Percentiles rank a stretch among this genome's conserved stretches.
These are phyloP conservation scores for Cryoendolithus antarcticus DNA, from an alignment of 2,329 filamentous ascomycete genomes.

Conservation along the genomic window DNA sequence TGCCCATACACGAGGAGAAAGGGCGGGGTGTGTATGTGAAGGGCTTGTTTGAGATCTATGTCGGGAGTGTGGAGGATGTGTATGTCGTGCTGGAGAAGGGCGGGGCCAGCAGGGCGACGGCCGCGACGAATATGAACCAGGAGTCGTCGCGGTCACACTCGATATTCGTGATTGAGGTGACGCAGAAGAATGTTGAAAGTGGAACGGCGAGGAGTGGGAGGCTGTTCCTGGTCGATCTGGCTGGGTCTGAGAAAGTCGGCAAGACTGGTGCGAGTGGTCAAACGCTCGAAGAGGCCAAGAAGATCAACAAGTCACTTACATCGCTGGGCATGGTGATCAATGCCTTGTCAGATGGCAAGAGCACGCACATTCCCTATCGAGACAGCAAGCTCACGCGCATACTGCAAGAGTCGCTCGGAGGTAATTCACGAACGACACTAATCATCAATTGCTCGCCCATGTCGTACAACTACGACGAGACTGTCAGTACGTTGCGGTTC, in stretches of 20 bases:
- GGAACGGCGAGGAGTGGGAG: constrained; percentile 93
- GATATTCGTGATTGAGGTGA: constrained; percentile 93
- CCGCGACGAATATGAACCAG: constrained; percentile 97
- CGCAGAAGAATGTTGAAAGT: constrained; percentile 94
- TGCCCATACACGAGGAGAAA: constrained; percentile 97
- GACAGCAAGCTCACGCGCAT: constrained; percentile 97
- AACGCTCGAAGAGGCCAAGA: constrained; percentile 95
- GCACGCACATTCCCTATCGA: constrained; percentile 87
- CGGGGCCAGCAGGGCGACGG: constrained; percentile 78
- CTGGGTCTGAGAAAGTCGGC: constrained; percentile 95
- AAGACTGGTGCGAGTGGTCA: constrained; percentile 97
- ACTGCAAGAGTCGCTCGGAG: constrained; percentile 89
- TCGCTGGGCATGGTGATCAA: constrained; percentile 99
- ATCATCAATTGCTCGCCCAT: constrained; percentile 99
- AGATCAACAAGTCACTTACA: constrained; percentile 99
- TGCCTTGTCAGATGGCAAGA: constrained; percentile 91
- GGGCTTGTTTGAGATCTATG: constrained; percentile 85
- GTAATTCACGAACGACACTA: constrained; percentile 94
- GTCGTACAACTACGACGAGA: constrained; percentile 96
- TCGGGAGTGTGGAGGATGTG: constrained; percentile 88
- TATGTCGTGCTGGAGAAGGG: constrained; percentile 94
- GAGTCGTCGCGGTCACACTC: constrained; percentile 97
- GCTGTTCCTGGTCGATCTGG: constrained; percentile 93
- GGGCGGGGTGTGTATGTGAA: constrained; percentile 94
- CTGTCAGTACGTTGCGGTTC: constrained; percentile 80